Base-by-base conservation (phyloP, 441 rosid genomes). In the Brassica hybrid region DNA sequence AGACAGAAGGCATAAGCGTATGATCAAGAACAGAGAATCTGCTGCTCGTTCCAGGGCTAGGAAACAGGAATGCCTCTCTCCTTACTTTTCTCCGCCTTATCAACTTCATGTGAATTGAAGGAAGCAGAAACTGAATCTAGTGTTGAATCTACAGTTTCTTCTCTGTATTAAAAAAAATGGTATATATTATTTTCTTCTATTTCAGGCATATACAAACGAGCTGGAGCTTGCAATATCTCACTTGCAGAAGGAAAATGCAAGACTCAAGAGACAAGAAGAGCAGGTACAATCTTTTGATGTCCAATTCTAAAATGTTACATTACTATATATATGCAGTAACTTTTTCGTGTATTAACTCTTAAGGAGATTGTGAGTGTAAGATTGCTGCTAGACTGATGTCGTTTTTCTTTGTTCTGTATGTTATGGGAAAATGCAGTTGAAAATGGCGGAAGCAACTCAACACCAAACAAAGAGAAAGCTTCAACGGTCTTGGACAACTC, bases 11-110 rank as follows among this genome's bases (percentile, higher is more conserved):
- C 84, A 82, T 13, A 89, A 85, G 69, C 80, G 93, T 18, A 88
- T 85, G 95, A 88, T 89, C 78, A 93, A 86, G 89, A 93, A 91
- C 84, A 80, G 98, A 57, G 97, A 88, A 75, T 91, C 98, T 13
- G 98, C 94, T 23, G 90, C 97, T 62, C 87, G 94, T 50, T 91
- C 94, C 8, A 86, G 95, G 41, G 94, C 93, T 48, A 87, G 94
- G 76, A 91, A 87, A 82, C 88, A 88, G 91, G 95, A 82, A 81
- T 52, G 69, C 73, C 74, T 16, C 74, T 72, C 56, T 80, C 72
- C 50, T 48, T 77, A 61, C 65, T 66, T 36, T 68, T 25, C 62
- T 43, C 8, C 1, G 1, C 30, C 32, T 65, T 43, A 12, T 65
- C 52, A 17, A 19, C 1, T n/a, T n/a, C n/a, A n/a, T n/a, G 6